A percentile compares a stretch with the other conserved stretches of the same genome.
phyloP scores from a whole-genome alignment of 805 yeast species.

The Hanseniaspora occidentalis region DNA sequence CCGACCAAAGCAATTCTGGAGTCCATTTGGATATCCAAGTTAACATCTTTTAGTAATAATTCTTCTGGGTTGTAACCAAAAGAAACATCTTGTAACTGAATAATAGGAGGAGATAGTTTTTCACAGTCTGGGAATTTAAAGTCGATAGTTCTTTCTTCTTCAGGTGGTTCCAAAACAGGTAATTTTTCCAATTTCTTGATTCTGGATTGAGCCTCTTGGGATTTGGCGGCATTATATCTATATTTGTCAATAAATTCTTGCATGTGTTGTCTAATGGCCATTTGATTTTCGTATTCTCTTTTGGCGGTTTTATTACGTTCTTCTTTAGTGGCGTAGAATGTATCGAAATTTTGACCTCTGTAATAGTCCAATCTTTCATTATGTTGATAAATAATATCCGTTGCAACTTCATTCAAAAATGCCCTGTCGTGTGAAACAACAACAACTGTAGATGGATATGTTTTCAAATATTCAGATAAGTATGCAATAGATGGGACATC shows the following conservation, averaged over 20 bases:
- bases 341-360: slow-evolving; percentile 85
- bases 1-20: slow-evolving; percentile 95
- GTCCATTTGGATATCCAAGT: slow-evolving; percentile 82
- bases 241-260: slow-evolving; percentile 93
- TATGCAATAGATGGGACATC: slow-evolving; percentile 97
- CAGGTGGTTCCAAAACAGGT: slow-evolving; percentile 88
- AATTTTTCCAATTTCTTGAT: slow-evolving; percentile 92
- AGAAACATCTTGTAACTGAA: slow-evolving; percentile 74
- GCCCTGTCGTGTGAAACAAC: slow-evolving; percentile 98
- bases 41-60: slow-evolving; percentile 62
- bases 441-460: slow-evolving; percentile 83
- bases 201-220: slow-evolving; percentile 95
- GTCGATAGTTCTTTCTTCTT: slow-evolving; percentile 71
- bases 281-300: slow-evolving; percentile 94
- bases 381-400: slow-evolving; percentile 96
- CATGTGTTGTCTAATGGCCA: slow-evolving; percentile 88
- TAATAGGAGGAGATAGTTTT: slow-evolving; percentile 80
- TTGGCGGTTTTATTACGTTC: slow-evolving; percentile 88
- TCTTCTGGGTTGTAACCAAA: slow-evolving; percentile 69
- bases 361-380: slow-evolving; percentile 94
- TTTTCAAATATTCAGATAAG: slow-evolving; percentile 77
- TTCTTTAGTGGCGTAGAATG: slow-evolving; percentile 85
- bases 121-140: slow-evolving; percentile 96
- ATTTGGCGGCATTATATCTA: slow-evolving; percentile 94
- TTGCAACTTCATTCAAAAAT: slow-evolving; percentile 93